Conservation (phyloP, 2,329 filamentous ascomycete species). For the Chrysosporium queenslandicum region DNA sequence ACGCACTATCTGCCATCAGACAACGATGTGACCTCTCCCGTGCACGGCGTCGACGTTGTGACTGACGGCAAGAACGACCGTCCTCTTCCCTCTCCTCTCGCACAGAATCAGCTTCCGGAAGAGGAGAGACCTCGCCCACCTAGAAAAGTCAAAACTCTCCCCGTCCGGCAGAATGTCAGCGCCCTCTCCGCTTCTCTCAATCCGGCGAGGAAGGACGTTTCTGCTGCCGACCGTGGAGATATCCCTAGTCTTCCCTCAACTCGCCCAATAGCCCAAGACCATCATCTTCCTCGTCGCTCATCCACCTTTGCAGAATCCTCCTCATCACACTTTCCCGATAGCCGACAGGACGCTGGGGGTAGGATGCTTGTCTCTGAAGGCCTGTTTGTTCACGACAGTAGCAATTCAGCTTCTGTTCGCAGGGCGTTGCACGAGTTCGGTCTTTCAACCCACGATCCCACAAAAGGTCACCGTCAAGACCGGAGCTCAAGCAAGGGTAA, state of each 20-base stretch:
- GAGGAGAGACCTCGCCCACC: background rate
- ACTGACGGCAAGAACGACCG: background rate
- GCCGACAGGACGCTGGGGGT: background rate
- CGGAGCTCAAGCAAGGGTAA: conserved; percentile 31
- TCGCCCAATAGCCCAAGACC: conserved; percentile 21
- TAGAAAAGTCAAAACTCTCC: conserved; percentile 4
- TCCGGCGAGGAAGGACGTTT: conserved; percentile 15
- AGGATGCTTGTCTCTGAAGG: conserved; percentile 6
- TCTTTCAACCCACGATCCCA: background rate
- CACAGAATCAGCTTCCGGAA: background rate
- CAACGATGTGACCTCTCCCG: conserved; percentile 25
- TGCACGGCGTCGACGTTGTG: conserved; percentile 22
- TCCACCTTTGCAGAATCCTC: conserved; percentile 6
- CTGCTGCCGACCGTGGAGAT: conserved; percentile 3
- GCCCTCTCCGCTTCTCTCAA: conserved; percentile 16
- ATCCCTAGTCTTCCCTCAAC: conserved; percentile 12
- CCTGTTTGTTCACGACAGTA: conserved; percentile 1
- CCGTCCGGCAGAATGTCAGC: conserved; percentile 16
- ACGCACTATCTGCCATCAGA: conserved; percentile 48
- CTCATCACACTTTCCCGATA: background rate
- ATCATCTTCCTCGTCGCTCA: background rate
- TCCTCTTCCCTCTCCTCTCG: background rate
- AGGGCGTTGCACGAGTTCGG: background rate
- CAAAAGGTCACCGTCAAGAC: conserved; percentile 1
- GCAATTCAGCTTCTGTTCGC: conserved; percentile 2